Conservation (phyloP, 805 yeast species). For the Cyberlindnera misumaiensis region DNA sequence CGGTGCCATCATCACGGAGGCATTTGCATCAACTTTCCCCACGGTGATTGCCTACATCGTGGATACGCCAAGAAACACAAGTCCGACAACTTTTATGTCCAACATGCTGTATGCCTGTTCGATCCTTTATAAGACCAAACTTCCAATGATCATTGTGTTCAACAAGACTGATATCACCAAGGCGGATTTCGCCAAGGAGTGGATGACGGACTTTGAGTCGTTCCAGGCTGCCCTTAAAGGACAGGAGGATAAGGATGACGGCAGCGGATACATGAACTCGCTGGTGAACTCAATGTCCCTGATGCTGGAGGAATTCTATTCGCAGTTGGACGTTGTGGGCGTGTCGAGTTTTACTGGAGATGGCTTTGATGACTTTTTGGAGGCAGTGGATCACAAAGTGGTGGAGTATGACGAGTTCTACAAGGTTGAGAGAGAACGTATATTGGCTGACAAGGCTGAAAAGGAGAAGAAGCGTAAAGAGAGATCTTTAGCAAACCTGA, state of each 20-base stretch:
- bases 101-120: conserved; percentile 98
- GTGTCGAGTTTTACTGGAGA: conserved; percentile 90
- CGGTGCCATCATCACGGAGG: conserved; percentile 93
- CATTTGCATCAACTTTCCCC: conserved; percentile 93
- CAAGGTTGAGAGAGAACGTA: conserved; percentile 78
- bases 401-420: conserved; percentile 83
- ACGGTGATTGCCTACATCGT: conserved; percentile 93
- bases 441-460: conserved; percentile 67
- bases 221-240: conserved; percentile 74
- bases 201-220: conserved; percentile 96
- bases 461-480: conserved; percentile 69
- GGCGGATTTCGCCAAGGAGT: conserved; percentile 82
- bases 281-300: conserved; percentile 91
- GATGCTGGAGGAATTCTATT: conserved; percentile 93
- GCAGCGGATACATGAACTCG: conserved; percentile 90
- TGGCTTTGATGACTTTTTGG: conserved; percentile 87
- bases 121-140: conserved; percentile 86
- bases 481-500: conserved; percentile 59
- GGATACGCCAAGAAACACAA: conserved; percentile 90
- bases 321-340: conserved; percentile 86
- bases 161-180: conserved; percentile 88
- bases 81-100: conserved; percentile 96
- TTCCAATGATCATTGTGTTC: conserved; percentile 95
- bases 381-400: conserved; percentile 79
- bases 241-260: conserved; percentile 58